Evolutionary conservation across 441 rosid genomes (phyloP), one percentile per base, ranked within the genome.

Genomic region (Eutrema salsugineum): DNA sequence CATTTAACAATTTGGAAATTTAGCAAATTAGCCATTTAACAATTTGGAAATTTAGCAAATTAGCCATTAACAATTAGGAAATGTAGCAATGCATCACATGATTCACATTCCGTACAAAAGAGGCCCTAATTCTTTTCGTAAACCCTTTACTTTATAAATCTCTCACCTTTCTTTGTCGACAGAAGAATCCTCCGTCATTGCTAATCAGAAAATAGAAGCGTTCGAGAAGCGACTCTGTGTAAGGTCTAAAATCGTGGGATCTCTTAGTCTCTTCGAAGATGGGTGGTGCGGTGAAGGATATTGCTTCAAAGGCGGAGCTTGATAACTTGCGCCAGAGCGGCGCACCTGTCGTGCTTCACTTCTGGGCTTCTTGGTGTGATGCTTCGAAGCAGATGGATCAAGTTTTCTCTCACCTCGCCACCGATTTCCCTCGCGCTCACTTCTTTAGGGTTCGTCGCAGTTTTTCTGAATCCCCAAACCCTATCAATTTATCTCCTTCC

Each of bases 341-440:
- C 12, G 92, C 68, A 24, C 81, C 90, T 2, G 78, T 83, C 3
- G 78, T 82, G 77, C 70, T 93, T 32, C 98, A 91, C 82, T 95
- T 95, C 85, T 88, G 98, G 99, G 99, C 98, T 8, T 78, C 92
- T 4, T 95, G 99, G 99, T 95, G 99, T 57, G 97, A 91, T 8
- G 93, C 99, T 16, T 95, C 98, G 15, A 95, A 95, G 82, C 99
- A 93, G 72, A 95, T 95, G 99, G 98, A 95, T 84, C 80, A 87
- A 85, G 94, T 93, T 58, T 95, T 95, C 71, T 84, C 94, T 59
- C 95, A 87, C 38, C 98, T 95, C 72, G 86, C 97, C 50, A 85
- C 85, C 14, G 99, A 95, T 80, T 93, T 95, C 84, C 98, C 99
- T 40, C 82, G 72, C 22, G 82, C 86, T 44, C 87, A 84, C 22